Evolutionary conservation across 1,139 yeast genomes (phyloP), one percentile per base, ranked within the genome.

Genomic region (Suhomyces coccinellae): DNA sequence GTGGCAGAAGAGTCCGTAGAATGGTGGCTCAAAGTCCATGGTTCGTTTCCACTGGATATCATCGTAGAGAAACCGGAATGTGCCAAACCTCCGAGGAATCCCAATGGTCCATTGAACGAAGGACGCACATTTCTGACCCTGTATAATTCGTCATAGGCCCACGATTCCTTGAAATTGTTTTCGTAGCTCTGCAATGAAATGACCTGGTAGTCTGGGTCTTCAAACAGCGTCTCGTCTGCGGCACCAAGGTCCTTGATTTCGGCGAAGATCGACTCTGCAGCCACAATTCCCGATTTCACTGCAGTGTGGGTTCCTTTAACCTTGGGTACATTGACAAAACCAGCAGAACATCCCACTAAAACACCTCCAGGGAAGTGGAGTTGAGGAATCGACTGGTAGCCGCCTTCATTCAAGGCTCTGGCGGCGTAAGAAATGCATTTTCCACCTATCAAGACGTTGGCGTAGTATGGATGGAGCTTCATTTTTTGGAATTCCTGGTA

Each of bases 221-320:
- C 73, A 26, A 73, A 74, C 7, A 67, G 67, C n/a, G 67, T 71
- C 42, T 75, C 80, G 41, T 76, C 82, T n/a, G 73, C 81, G 8
- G 72, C 69, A 20, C 72, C 79, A 50, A 76, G 54, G 24, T 68
- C 70, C 36, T 77, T 65, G 32, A 89, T 68, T 36, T 67, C 73
- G n/a, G 79, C 77, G 57, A 74, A 89, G 33, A 90, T 86, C 22
- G 79, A 64, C 58, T 93, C 98, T 1, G 98, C 99, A 2, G 98
- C 99, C 27, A 93, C 69, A 76, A 93, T 85, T 31, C 98, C 99
- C 10, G 95, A 78, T 65, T 91, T 93, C 80, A 93, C 87, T 3
- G 99, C 98, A 0, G 97, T 91, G 63, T 93, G 99, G 0, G 97
- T 85, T n/a, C 99, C 99, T 69, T 93, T 93, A 59, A 93, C 87